phyloP scores from a whole-genome alignment of 495 filamentous ascomycete genomes.

The Penicillium subrubescens region DNA sequence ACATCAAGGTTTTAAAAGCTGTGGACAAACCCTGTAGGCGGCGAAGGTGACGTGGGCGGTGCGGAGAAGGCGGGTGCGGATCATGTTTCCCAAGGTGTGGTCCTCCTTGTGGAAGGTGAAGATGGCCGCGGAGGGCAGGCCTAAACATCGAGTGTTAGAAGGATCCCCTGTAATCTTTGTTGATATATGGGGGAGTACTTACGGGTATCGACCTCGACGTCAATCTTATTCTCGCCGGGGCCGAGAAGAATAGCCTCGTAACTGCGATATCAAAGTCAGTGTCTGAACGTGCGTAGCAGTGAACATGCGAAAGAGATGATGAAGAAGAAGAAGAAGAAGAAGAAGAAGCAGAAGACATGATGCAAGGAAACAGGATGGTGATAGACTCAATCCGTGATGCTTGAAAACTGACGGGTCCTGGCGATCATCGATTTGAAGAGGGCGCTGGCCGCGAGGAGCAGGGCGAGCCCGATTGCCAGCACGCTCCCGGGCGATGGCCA shows the following conservation, averaged over 20 bases:
- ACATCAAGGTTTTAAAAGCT: neutral
- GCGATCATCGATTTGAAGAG: conserved; percentile 11
- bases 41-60: conserved; percentile 79
- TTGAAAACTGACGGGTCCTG: conserved; percentile 24
- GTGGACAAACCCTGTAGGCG: conserved; percentile 75
- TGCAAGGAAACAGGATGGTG: neutral
- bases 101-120: conserved; percentile 97
- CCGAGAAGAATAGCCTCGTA: conserved; percentile 88
- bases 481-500: conserved; percentile 18
- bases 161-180: too few species aligned
- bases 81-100: conserved; percentile 90
- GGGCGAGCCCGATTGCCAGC: conserved; percentile 16
- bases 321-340: neutral
- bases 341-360: conserved; percentile 1
- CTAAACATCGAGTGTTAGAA: conserved; percentile 42
- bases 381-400: neutral
- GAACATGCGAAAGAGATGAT: neutral
- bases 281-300: neutral
- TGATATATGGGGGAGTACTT: conserved; percentile 34
- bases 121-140: conserved; percentile 77
- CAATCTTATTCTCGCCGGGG: conserved; percentile 90
- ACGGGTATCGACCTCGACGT: conserved; percentile 84
- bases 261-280: conserved; percentile 47
- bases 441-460: conserved; percentile 6
- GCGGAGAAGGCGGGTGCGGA: conserved; percentile 77